These are phyloP conservation scores for Sugiyamaella paludigena DNA, from an alignment of 1,139 yeast genomes.

Conservation along the genomic window DNA sequence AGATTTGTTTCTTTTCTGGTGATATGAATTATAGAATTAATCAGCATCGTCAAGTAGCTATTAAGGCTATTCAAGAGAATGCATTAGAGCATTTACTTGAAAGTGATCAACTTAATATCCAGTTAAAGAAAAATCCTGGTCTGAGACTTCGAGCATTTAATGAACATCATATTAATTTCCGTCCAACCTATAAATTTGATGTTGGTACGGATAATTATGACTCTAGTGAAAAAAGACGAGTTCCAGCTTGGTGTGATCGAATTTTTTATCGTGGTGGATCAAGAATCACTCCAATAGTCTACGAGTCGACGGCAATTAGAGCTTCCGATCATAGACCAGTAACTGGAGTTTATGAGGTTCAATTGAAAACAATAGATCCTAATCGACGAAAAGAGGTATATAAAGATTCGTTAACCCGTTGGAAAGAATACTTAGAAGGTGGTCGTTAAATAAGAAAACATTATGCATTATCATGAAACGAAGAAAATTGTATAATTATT, in stretches of 20 bases:
- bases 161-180: conserved; percentile 72
- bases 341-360: conserved; percentile 66
- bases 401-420: conserved; percentile 37
- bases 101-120: conserved; percentile 72
- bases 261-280: conserved; percentile 60
- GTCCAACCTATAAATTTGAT: conserved; percentile 93
- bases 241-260: conserved; percentile 98
- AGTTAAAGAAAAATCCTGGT: conserved; percentile 68
- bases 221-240: conserved; percentile 84
- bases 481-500: not conserved
- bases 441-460: not conserved
- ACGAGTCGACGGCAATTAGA: conserved; percentile 41
- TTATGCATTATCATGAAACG: no score
- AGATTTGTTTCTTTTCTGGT: conserved; percentile 87
- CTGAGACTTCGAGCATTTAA: conserved; percentile 61
- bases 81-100: conserved; percentile 56
- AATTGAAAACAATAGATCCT: conserved; percentile 64
- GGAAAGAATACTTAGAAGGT: conserved; percentile 23
- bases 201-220: conserved; percentile 76
- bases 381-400: conserved; percentile 49
- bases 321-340: conserved; percentile 94
- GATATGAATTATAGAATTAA: conserved; percentile 86
- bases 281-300: conserved; percentile 27
- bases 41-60: conserved; percentile 65
- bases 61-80: conserved; percentile 51